Base-by-base conservation (phyloP, 108 stramenopile genomes). In the Cyclotella distinguenda region DNA sequence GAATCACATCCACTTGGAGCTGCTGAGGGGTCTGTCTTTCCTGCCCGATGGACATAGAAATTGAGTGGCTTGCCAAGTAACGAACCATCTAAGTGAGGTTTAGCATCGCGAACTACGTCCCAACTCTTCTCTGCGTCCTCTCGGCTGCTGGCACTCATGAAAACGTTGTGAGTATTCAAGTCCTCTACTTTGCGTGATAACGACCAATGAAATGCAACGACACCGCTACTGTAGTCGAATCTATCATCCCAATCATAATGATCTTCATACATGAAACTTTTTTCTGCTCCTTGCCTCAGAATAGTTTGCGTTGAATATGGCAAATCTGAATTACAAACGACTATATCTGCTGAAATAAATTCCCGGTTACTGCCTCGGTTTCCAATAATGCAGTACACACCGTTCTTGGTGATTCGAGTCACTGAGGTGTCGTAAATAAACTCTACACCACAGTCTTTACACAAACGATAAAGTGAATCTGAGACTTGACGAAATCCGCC, bases 121-220 rank as follows among this genome's bases (percentile, higher is more conserved):
- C 88, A 92, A 59, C 91, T 92, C 8, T 60, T 45, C 50, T 74
- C 73, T 23, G 86, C 88, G 31, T 81, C 70, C 5, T 69, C 47
- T 38, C 52, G 26, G 49, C 48, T 83, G 10, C 58, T 72, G 11
- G 82, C 87, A 35, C 55, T 43, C 58, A 95, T 66, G 51, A 95
- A 97, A 0, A 95, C 91, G 54, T 93, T 95, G 80, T 97, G 94
- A 16, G 94, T 95, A 39, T 81, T 82, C 44, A 97, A 66, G 45
- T 66, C 78, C 26, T 84, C 63, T 19, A 86, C 67, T 19, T 34
- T 22, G 38, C 53, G 70, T 42, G 83, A 69, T 18, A 89, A 38
- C 13, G 91, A 94, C 91, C 93, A 94, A 72, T 94, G 89, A 60
- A 97, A 95, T 25, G 95, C 85, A 79, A 97, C 78, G 12, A 92